These are phyloP conservation scores for Mortierella sp. DNA, from an alignment of 371 early-diverging fungal genomes.

Conservation along the genomic window DNA sequence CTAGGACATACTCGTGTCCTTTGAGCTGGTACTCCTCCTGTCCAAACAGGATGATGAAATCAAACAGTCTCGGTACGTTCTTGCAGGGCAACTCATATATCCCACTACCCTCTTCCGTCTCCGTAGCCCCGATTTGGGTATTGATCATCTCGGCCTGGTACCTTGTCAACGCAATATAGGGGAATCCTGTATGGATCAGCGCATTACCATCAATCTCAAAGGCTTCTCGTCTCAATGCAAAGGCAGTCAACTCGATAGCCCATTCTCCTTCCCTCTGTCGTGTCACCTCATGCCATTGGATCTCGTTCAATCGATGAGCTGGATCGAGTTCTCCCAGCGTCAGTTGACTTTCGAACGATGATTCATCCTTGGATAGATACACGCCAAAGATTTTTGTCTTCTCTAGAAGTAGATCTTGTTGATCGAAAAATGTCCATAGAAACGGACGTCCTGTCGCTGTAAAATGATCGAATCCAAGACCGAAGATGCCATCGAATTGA, in stretches of 20 bases:
- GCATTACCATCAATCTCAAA: conserved; percentile 75
- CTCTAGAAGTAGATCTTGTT: conserved; percentile 72
- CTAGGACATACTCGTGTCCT: conserved; percentile 83
- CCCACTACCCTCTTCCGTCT: too few species aligned
- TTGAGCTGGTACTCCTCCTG: conserved; percentile 66
- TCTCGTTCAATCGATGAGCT: conserved; percentile 76
- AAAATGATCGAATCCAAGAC: conserved; percentile 84
- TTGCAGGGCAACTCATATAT: conserved; percentile 71
- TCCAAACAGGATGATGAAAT: conserved; percentile 79
- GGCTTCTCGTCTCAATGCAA: conserved; percentile 76
- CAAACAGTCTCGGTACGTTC: conserved; percentile 74
- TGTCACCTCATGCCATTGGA: conserved; percentile 84
- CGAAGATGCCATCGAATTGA: conserved; percentile 86
- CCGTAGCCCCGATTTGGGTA: conserved; percentile 78
- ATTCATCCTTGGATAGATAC: conserved; percentile 60
- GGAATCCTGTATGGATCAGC: conserved; percentile 87
- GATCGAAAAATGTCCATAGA: conserved; percentile 77
- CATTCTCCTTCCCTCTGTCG: conserved; percentile 96
- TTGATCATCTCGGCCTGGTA: conserved; percentile 87
- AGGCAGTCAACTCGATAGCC: conserved; percentile 87
- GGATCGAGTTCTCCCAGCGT: conserved; percentile 85
- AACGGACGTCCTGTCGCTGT: conserved; percentile 82
- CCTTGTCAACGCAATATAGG: conserved; percentile 74
- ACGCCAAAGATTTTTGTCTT: conserved; percentile 83
- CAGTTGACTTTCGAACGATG: conserved; percentile 83